phyloP scores from a whole-genome alignment of 2,329 filamentous ascomycete species.

The Paecilomyces niveus region DNA sequence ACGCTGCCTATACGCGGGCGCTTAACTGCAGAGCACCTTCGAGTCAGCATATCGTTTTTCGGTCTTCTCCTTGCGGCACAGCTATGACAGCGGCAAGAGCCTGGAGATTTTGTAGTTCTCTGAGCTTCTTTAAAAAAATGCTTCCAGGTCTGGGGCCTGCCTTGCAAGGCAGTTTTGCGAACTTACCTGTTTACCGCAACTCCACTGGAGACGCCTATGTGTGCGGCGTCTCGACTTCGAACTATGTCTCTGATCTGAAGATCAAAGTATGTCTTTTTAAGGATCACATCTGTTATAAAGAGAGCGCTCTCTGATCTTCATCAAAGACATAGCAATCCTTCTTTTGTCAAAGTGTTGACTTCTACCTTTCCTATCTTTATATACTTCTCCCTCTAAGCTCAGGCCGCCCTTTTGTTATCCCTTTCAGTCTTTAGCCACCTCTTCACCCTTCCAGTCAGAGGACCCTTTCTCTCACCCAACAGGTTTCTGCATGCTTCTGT shows the following conservation, averaged over 20 bases:
- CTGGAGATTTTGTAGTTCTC: constrained; percentile 16
- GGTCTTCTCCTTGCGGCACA: constrained; percentile 22
- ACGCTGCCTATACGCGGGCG: constrained; percentile 22
- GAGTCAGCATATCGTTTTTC: constrained; percentile 19
- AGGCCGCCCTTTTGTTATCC: background rate
- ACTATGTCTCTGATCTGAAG: constrained; percentile 8
- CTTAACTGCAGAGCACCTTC: constrained; percentile 31
- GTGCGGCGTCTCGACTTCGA: constrained; percentile 10
- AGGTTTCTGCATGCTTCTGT: constrained; percentile 20
- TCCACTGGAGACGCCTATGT: constrained; percentile 18
- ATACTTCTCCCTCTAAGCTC: background rate
- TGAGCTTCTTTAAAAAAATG: constrained; percentile 24
- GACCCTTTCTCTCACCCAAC: constrained; percentile 8
- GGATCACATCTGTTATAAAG: background rate
- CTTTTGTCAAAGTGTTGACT: constrained; percentile 4
- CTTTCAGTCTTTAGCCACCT: constrained; percentile 14
- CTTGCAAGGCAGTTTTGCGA: constrained; percentile 25
- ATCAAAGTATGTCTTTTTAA: background rate
- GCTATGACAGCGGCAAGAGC: constrained; percentile 21
- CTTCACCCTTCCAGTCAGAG: constrained; percentile 9
- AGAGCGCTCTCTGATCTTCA: background rate
- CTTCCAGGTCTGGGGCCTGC: constrained; percentile 22
- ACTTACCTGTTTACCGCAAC: constrained; percentile 1
- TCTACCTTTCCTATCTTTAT: background rate
- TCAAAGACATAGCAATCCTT: constrained; percentile 1